Conservation (phyloP, 495 filamentous ascomycete species). For the Penicillium coprophilum region DNA sequence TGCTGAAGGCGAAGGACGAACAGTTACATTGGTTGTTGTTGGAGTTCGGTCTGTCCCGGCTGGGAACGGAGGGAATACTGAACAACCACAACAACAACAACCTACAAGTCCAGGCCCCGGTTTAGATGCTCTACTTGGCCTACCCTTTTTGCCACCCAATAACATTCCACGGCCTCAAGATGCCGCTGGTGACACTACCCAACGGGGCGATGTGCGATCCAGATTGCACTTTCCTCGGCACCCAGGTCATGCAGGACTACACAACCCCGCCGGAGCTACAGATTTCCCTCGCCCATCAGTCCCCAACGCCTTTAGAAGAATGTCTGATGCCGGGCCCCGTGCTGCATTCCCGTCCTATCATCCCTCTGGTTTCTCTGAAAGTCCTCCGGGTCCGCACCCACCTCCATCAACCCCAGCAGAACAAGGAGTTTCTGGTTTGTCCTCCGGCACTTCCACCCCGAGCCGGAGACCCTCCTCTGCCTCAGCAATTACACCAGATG, state of each 20-base stretch:
- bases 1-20: constrained; percentile 56
- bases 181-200: constrained; percentile 29
- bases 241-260: constrained; percentile 48
- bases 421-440: constrained; percentile 55
- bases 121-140: constrained; percentile 48
- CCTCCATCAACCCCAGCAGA: constrained; percentile 71
- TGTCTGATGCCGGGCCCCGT: constrained; percentile 40
- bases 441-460: constrained; percentile 57
- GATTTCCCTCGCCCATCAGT: constrained; percentile 48
- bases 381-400: constrained; percentile 61
- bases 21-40: constrained; percentile 68
- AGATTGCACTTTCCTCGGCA: constrained; percentile 52
- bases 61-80: constrained; percentile 44
- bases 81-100: constrained; percentile 38
- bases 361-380: constrained; percentile 51
- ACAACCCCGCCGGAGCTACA: constrained; percentile 40
- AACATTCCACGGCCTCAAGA: constrained; percentile 46
- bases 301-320: constrained; percentile 31
- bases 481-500: constrained; percentile 43
- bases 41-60: constrained; percentile 69
- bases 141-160: constrained; percentile 61
- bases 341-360: constrained; percentile 29
- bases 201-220: constrained; percentile 45
- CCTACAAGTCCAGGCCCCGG: constrained; percentile 38
- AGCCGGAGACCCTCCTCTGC: constrained; percentile 54